Evolutionary conservation across 805 yeast genomes (phyloP).

Genomic region (Saccharomycopsis fodiens): DNA sequence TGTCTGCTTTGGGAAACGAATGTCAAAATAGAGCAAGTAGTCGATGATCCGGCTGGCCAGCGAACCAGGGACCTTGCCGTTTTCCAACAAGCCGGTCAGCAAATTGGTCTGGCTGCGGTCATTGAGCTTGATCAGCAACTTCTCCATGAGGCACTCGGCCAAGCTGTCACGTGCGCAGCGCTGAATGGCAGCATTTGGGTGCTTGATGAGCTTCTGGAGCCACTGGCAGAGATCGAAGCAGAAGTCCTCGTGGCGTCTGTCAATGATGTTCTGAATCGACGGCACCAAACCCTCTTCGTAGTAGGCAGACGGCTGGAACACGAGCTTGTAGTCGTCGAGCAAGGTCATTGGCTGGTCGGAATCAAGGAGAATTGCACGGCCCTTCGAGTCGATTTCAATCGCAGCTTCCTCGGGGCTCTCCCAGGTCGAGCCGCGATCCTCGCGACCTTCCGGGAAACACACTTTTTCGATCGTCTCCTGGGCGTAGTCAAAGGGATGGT

Average conservation of each 20-base stretch:
- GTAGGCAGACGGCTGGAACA: not conserved
- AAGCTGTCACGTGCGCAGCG: constrained; percentile 5
- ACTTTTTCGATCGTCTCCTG: constrained; percentile 33
- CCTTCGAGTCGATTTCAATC: constrained; percentile 38
- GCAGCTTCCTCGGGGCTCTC: constrained; percentile 30
- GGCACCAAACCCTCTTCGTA: constrained; percentile 9
- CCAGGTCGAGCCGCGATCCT: constrained; percentile 21
- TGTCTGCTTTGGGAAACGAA: constrained; percentile 45
- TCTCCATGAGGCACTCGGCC: not conserved
- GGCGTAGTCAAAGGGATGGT: constrained; percentile 54
- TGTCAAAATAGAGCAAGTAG: constrained; percentile 48
- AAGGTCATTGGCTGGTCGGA: constrained; percentile 2
- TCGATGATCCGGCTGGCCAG: constrained; percentile 21
- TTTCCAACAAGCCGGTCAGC: constrained; percentile 1
- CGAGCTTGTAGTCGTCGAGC: constrained; percentile 4
- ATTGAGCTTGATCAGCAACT: not conserved
- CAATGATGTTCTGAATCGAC: constrained; percentile 1
- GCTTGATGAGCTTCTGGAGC: constrained; percentile 9
- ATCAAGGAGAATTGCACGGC: constrained; percentile 37
- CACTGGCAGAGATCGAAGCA: constrained; percentile 11
- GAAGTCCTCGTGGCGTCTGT: constrained; percentile 11
- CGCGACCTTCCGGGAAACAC: not conserved
- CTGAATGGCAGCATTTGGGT: constrained; percentile 6
- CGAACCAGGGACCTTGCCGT: constrained; percentile 26
- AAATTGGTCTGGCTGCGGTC: not conserved